A percentile compares a stretch with the other conserved stretches of the same genome.
These are phyloP conservation scores for Xylaria sp. DNA, from an alignment of 495 filamentous ascomycete species.

Conservation along the genomic window DNA sequence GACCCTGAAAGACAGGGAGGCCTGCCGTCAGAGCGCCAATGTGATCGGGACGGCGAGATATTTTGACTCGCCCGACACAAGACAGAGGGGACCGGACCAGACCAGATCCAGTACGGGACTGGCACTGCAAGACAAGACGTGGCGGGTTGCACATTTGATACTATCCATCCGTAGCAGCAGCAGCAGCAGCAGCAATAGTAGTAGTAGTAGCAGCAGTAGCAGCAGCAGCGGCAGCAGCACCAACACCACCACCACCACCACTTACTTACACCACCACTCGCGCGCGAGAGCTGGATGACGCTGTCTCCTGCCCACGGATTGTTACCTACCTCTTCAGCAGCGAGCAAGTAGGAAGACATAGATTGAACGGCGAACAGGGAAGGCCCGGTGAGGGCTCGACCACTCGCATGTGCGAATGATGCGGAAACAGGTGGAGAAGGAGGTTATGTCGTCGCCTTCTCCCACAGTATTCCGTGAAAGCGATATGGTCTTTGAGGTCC, in stretches of 20 bases:
- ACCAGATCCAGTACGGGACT: conserved; percentile 22
- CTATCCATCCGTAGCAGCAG: conserved; percentile 11
- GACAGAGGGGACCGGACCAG: conserved; percentile 20
- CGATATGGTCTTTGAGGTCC: conserved; percentile 12
- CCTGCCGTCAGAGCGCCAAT: conserved; percentile 19
- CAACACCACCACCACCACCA: too few relatives aligned
- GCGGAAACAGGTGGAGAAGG: conserved; percentile 26
- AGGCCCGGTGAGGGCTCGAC: conserved; percentile 21
- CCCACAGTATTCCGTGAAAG: conserved; percentile 4
- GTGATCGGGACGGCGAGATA: conserved; percentile 29
- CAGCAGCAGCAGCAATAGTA: background rate
- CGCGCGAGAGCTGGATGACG: conserved; percentile 9
- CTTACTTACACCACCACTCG: too few relatives aligned
- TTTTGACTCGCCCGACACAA: conserved; percentile 23
- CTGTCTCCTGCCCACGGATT: conserved; percentile 3
- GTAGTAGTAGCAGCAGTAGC: background rate
- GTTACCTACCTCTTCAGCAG: conserved; percentile 16
- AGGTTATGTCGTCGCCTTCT: conserved; percentile 1
- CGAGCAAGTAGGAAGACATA: conserved; percentile 12
- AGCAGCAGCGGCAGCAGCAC: background rate
- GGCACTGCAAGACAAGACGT: conserved; percentile 24
- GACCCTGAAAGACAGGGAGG: conserved; percentile 23
- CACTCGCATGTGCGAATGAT: conserved; percentile 23
- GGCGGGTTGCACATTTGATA: conserved; percentile 26
- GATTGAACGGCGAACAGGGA: conserved; percentile 26